Conservation (phyloP, 2,329 filamentous ascomycete species). For the Botrytis medusae region DNA sequence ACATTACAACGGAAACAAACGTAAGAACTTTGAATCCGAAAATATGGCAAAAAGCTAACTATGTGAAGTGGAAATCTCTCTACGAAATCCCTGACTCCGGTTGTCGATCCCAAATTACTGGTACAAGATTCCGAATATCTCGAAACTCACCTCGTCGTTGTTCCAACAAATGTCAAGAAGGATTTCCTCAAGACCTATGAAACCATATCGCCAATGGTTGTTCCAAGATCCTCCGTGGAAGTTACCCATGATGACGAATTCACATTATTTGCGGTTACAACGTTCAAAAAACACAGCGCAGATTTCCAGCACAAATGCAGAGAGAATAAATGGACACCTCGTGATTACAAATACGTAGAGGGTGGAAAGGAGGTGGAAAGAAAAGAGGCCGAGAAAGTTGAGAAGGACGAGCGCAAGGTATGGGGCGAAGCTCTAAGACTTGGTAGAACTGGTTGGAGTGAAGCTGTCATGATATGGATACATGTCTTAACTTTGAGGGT, state of each 20-base stretch:
- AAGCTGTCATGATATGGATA: constrained; percentile 93
- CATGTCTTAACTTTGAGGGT: constrained; percentile 88
- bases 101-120: constrained; percentile 77
- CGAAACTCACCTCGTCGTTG: constrained; percentile 89
- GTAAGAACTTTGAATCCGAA: constrained; percentile 48
- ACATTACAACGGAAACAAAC: constrained; percentile 84
- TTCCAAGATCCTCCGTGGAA: constrained; percentile 80
- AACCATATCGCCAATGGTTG: constrained; percentile 84
- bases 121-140: constrained; percentile 94
- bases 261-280: constrained; percentile 80
- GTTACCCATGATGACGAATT: constrained; percentile 89
- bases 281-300: constrained; percentile 84
- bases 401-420: constrained; percentile 83
- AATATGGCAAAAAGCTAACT: constrained; percentile 25
- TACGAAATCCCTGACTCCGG: constrained; percentile 87
- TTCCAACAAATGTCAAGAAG: constrained; percentile 76
- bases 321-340: constrained; percentile 90
- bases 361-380: constrained; percentile 87
- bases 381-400: constrained; percentile 78
- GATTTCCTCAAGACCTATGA: constrained; percentile 91
- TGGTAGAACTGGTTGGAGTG: constrained; percentile 89
- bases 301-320: constrained; percentile 92
- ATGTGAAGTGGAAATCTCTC: constrained; percentile 76
- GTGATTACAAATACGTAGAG: constrained; percentile 90
- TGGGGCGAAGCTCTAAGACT: constrained; percentile 89